Evolutionary conservation across 2,329 filamentous ascomycete species (phyloP).

Genomic region (Trichoderma endophyticum): DNA sequence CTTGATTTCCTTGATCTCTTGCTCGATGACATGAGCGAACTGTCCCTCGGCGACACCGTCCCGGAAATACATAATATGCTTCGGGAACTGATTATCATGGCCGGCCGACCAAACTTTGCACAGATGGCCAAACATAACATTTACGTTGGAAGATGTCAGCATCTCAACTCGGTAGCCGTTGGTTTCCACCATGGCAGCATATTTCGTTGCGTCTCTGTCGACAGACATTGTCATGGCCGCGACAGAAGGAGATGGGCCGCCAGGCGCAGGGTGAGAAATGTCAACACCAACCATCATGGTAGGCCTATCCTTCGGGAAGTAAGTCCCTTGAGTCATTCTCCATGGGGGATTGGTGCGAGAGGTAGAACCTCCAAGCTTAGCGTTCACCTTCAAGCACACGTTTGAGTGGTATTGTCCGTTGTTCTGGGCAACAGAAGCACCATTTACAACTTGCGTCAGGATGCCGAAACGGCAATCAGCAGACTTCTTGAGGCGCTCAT

Average conservation of each 20-base stretch:
- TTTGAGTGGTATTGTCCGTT: constrained; percentile 88
- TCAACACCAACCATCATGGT: constrained; percentile 90
- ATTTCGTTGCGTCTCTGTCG: constrained; percentile 69
- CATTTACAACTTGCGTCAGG: constrained; percentile 77
- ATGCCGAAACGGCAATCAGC: constrained; percentile 83
- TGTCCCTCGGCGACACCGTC: constrained; percentile 90
- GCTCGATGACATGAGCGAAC: constrained; percentile 72
- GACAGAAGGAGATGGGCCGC: constrained; percentile 66
- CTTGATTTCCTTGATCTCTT: constrained; percentile 75
- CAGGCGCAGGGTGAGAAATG: constrained; percentile 78
- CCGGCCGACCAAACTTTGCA: constrained; percentile 62
- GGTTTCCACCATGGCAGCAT: constrained; percentile 74
- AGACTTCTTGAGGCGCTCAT: constrained; percentile 85
- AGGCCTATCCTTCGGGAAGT: constrained; percentile 42
- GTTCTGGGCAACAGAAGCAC: constrained; percentile 63
- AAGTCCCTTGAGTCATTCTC: constrained; percentile 29
- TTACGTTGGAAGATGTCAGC: constrained; percentile 64
- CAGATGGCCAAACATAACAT: constrained; percentile 62
- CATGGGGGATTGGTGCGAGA: constrained; percentile 42
- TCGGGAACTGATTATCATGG: constrained; percentile 47
- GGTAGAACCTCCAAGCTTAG: constrained; percentile 85
- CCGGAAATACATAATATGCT: constrained; percentile 86
- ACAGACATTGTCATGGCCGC: constrained; percentile 83
- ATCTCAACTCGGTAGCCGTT: constrained; percentile 84
- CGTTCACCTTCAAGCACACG: constrained; percentile 94